These are phyloP conservation scores for Trichoderma semiorbis DNA, from an alignment of 2,329 filamentous ascomycete genomes.

Conservation along the genomic window DNA sequence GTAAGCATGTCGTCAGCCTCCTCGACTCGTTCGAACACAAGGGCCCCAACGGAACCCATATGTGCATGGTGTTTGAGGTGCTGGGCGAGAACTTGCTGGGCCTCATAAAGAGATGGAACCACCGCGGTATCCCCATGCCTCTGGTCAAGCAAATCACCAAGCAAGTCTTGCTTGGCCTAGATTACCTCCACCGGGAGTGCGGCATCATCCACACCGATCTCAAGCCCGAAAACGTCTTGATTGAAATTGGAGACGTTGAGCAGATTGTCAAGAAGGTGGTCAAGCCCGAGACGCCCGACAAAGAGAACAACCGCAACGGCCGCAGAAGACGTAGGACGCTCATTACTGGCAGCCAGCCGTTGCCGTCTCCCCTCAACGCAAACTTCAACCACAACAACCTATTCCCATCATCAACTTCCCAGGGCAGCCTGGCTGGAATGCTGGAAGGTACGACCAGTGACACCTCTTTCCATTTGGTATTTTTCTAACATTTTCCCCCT, in stretches of 20 bases:
- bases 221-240: conserved; percentile 96
- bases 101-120: conserved; percentile 97
- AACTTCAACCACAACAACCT: conserved; percentile 80
- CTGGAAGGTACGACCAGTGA: conserved; percentile 62
- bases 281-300: conserved; percentile 69
- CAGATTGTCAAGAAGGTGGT: conserved; percentile 97
- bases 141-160: conserved; percentile 99
- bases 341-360: conserved; percentile 93
- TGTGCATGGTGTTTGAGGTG: conserved; percentile 99
- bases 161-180: conserved; percentile 89
- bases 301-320: conserved; percentile 90
- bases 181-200: conserved; percentile 96
- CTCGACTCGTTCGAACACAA: conserved; percentile 97
- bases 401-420: conserved; percentile 59
- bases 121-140: conserved; percentile 92
- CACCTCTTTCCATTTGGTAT: background rate
- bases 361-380: conserved; percentile 91
- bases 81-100: conserved; percentile 91
- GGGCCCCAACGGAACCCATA: conserved; percentile 91
- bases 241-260: conserved; percentile 98
- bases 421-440: conserved; percentile 79
- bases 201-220: conserved; percentile 98
- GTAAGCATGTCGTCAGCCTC: conserved; percentile 91
- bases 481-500: background rate
- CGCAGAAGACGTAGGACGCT: conserved; percentile 84